Conservation (phyloP, 2,329 filamentous ascomycete species). For the Ceratocystis harringtonii region DNA sequence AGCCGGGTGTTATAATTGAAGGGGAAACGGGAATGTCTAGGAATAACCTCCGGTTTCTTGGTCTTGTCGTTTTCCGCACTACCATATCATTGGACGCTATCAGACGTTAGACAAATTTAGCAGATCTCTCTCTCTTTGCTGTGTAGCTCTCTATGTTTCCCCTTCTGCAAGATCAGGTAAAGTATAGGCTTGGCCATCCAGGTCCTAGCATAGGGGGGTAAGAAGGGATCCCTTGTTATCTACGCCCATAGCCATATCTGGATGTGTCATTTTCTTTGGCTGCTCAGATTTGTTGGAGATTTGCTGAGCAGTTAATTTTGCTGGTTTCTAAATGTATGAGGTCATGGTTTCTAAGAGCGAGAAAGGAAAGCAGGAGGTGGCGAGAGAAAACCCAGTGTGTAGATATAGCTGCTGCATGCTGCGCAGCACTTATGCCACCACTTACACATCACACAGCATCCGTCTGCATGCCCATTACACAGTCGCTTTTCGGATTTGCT, state of each 20-base stretch:
- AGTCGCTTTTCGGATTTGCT: background rate
- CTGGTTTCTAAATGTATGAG: background rate
- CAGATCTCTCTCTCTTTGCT: background rate
- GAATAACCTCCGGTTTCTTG: background rate
- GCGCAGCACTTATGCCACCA: background rate
- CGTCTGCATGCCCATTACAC: background rate
- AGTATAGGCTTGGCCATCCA: background rate
- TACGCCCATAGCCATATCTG: too few species aligned
- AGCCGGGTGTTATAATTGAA: background rate
- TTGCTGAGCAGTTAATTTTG: background rate
- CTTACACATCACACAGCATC: background rate
- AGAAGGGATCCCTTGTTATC: too few species aligned
- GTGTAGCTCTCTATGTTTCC: background rate
- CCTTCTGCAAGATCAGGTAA: background rate
- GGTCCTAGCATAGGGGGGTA: too few species aligned
- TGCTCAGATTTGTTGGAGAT: background rate
- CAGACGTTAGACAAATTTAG: background rate
- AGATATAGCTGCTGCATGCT: background rate
- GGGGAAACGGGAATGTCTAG: background rate
- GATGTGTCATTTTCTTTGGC: background rate
- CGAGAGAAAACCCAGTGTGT: background rate
- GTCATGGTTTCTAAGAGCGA: background rate
- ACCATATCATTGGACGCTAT: background rate
- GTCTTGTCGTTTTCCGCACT: background rate
- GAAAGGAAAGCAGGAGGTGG: background rate